These are phyloP conservation scores for Leishmania major DNA, from an alignment of 208 protist species.

Conservation along the genomic window DNA sequence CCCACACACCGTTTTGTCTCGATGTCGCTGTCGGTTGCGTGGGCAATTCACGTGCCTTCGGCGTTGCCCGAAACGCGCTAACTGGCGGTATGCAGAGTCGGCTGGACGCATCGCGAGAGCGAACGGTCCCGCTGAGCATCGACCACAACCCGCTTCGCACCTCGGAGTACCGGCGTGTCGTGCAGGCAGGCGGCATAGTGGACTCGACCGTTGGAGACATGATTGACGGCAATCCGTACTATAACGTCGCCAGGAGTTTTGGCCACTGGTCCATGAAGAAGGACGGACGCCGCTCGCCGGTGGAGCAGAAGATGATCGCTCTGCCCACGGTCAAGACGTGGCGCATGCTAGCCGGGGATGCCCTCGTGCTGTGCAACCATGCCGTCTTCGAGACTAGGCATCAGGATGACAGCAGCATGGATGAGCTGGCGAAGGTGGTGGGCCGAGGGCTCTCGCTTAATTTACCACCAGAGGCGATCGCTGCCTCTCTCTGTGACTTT, in stretches of 20 bases:
- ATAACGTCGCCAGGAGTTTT: constrained; percentile 78
- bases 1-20: constrained; percentile 42
- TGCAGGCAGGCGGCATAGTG: constrained; percentile 62
- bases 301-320: constrained; percentile 81
- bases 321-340: constrained; percentile 63
- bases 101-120: constrained; percentile 58
- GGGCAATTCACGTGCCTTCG: constrained; percentile 75
- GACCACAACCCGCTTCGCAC: constrained; percentile 69
- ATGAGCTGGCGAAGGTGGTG: constrained; percentile 79
- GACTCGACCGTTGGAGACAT: constrained; percentile 45
- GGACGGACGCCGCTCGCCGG: constrained; percentile 48
- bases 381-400: constrained; percentile 71
- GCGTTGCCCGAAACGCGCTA: constrained; percentile 61
- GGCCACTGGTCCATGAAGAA: constrained; percentile 86
- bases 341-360: constrained; percentile 79
- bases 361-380: constrained; percentile 77
- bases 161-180: constrained; percentile 67
- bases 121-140: constrained; percentile 62
- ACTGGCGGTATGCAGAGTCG: constrained; percentile 39
- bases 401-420: constrained; percentile 64
- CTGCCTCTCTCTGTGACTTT: constrained; percentile 77
- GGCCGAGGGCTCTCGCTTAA: constrained; percentile 44
- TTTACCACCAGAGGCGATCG: constrained; percentile 47
- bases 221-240: constrained; percentile 79
- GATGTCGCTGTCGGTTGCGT: constrained; percentile 69